Base-by-base conservation (phyloP, 2,329 filamentous ascomycete species). In the Xylariaceae sp. region DNA sequence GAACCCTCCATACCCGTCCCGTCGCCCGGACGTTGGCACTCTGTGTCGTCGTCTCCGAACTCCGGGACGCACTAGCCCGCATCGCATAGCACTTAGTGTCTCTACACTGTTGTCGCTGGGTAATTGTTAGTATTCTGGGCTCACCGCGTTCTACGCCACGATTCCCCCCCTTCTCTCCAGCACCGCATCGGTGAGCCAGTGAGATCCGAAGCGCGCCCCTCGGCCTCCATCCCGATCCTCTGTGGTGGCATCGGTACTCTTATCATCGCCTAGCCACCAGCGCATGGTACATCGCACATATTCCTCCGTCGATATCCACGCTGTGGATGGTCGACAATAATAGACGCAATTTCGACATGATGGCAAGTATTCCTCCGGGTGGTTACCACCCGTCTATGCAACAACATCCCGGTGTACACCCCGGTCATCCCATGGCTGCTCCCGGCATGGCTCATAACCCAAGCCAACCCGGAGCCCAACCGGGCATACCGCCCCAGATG, bases 371-470 rank as follows among this genome's bases (percentile, higher is more conserved):
- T 76, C 80, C 78, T 65, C 82, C 82, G 67, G 79, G 82, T 70
- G 74, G 78, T 70, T 86, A 87, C 74, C 87, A 90, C 77, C 85
- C 86, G 65, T 84, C 79, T 71, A 88, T 91, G 84, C 88, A 80
- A 62, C 80, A 86, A 68, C 87, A 89, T 72, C 86, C 87, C 64
- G 87, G 85, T 66, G 84, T 88, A 65, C 82, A 83, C 64, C 79
- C 82, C 45, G 84, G 84, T 39, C 86, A 88, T 71, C 85, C 84
- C 61, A 83, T 85, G 77, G 81, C 61, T 50, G 68, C 78, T 15
- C 81, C 80, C 8, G 82, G 81, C 57, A 85, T 85, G 81, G 81
- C 80, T 69, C 87, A 88, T 55, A 88, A 87, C 67, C 85, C 84
- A 56, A 87, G 83, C 66, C 87, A 89, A 71, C 86, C 84, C 66